phyloP scores from a whole-genome alignment of 2,329 filamentous ascomycete species.

The Diaporthe citrichinensis region DNA sequence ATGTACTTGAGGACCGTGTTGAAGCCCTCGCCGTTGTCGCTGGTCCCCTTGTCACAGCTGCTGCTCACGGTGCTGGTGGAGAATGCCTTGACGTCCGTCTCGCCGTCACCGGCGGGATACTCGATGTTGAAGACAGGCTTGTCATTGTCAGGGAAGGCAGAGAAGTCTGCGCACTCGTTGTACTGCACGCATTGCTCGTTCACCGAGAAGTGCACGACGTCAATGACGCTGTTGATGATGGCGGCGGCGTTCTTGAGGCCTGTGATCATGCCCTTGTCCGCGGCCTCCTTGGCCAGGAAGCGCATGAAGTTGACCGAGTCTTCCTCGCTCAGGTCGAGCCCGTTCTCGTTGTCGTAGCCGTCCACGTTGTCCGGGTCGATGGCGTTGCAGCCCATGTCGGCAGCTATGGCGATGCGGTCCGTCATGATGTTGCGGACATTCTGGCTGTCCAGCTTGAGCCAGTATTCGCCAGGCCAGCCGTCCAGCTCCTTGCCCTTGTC shows the following conservation, averaged over 20 bases:
- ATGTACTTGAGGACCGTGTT: slow-evolving; percentile 77
- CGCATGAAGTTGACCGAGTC: slow-evolving; percentile 72
- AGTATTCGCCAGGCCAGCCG: slow-evolving; percentile 77
- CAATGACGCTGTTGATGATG: slow-evolving; percentile 66
- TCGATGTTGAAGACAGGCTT: slow-evolving; percentile 76
- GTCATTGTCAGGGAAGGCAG: slow-evolving; percentile 62
- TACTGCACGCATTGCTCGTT: slow-evolving; percentile 72
- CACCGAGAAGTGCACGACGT: slow-evolving; percentile 75
- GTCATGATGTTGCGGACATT: slow-evolving; percentile 77
- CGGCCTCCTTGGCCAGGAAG: slow-evolving; percentile 71
- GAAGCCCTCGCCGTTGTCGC: slow-evolving; percentile 59
- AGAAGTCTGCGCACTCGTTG: slow-evolving; percentile 65
- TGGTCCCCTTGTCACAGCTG: slow-evolving; percentile 40
- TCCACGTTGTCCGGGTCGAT: slow-evolving; percentile 82
- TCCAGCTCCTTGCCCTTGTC: slow-evolving; percentile 72
- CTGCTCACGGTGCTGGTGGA: slow-evolving; percentile 17
- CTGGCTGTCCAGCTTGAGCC: slow-evolving; percentile 71
- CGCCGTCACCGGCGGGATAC: slow-evolving; percentile 63
- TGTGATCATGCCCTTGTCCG: slow-evolving; percentile 68
- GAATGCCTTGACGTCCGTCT: slow-evolving; percentile 43
- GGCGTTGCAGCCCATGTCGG: slow-evolving; percentile 74
- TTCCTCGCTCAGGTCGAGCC: slow-evolving; percentile 68
- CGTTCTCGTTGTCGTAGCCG: slow-evolving; percentile 75
- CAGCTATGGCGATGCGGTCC: slow-evolving; percentile 70
- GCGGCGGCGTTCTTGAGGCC: slow-evolving; percentile 78